Evolutionary conservation across 345 rosid genomes (phyloP).

Genomic region (Melaleuca alternifolia): DNA sequence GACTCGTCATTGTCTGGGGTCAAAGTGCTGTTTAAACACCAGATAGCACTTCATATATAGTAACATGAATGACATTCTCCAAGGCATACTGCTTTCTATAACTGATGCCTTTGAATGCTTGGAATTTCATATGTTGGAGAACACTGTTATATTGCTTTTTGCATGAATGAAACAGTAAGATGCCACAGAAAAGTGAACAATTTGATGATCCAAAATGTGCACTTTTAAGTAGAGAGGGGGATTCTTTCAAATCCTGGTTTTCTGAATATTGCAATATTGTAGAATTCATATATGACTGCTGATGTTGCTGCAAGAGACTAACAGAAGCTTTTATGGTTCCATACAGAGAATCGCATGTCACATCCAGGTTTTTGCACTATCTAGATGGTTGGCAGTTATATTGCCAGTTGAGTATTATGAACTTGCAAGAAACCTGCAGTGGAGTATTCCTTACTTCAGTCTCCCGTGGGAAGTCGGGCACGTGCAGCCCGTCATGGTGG

Average conservation of each 20-base stretch:
- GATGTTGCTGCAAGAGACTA: not conserved
- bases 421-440: conserved; percentile 53
- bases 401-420: conserved; percentile 74
- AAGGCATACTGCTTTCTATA: not conserved
- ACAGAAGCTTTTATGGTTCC: not conserved
- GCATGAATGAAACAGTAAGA: not conserved
- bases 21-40: not conserved
- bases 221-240: not conserved
- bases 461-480: conserved; percentile 79
- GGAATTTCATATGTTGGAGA: not conserved
- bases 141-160: not conserved
- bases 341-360: conserved; percentile 71
- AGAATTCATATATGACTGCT: not conserved
- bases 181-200: not conserved
- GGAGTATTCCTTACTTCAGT: conserved; percentile 85
- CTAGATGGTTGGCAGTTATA: conserved; percentile 67
- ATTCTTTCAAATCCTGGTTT: not conserved
- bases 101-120: not conserved
- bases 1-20: not conserved
- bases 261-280: not conserved
- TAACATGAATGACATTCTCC: not conserved
- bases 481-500: conserved; percentile 43
- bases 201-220: not conserved
- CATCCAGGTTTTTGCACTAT: conserved; percentile 86
- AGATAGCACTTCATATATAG: not conserved